Percentiles rank a stretch among this genome's conserved stretches.
phyloP scores from a whole-genome alignment of 768 basidiomycete genomes.

The Leucogyrophana mollusca region DNA sequence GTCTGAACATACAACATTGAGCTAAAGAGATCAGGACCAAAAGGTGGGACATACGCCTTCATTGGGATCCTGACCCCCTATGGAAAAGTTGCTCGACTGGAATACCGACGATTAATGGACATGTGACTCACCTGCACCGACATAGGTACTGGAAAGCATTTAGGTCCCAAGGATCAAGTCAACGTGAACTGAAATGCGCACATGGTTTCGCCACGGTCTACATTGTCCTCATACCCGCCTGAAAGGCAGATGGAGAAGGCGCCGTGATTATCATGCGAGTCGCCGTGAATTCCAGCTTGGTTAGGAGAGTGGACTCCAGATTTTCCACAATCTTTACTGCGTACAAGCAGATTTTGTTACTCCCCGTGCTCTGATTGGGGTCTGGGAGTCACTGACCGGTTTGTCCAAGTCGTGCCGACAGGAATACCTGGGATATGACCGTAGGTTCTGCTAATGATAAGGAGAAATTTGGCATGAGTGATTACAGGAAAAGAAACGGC shows the following conservation, averaged over 20 bases:
- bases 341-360: background rate
- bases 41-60: constrained; percentile 8
- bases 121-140: constrained; percentile 26
- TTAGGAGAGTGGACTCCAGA: constrained; percentile 33
- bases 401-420: constrained; percentile 20
- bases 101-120: background rate
- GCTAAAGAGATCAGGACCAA: background rate
- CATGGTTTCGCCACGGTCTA: constrained; percentile 36
- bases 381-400: constrained; percentile 9
- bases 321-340: constrained; percentile 18
- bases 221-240: constrained; percentile 41
- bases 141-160: constrained; percentile 26
- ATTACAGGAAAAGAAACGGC: background rate
- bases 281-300: constrained; percentile 41
- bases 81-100: background rate
- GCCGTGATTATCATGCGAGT: constrained; percentile 18
- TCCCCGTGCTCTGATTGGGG: background rate
- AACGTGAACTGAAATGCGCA: constrained; percentile 15
- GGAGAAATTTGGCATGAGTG: background rate
- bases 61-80: constrained; percentile 21
- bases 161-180: constrained; percentile 2
- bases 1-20: constrained; percentile 11
- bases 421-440: constrained; percentile 29
- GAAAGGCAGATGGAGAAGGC: constrained; percentile 44
- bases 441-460: constrained; percentile 16